Conservation (phyloP, 2,329 filamentous ascomycete species). For the Nemania sp. region DNA sequence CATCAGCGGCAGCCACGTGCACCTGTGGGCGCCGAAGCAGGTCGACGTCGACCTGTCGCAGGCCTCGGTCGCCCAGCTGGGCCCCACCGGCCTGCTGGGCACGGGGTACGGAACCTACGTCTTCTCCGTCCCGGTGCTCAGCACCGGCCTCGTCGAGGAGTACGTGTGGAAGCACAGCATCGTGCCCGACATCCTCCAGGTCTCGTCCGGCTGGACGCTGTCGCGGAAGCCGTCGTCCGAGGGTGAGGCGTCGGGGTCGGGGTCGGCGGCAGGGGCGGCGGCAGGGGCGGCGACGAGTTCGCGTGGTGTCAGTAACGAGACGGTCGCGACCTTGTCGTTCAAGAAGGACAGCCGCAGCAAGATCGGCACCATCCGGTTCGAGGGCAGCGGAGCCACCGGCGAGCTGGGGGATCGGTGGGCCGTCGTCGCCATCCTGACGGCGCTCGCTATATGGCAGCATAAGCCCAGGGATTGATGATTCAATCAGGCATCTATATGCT, state of each 20-base stretch:
- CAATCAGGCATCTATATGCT: too few species aligned
- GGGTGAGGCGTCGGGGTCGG: not conserved
- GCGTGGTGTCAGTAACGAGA: not conserved
- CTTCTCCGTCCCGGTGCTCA: not conserved
- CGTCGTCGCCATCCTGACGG: not conserved
- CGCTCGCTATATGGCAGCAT: not conserved
- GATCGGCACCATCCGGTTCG: not conserved
- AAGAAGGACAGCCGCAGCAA: constrained; percentile 1
- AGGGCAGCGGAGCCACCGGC: not conserved
- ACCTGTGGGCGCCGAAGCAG: not conserved
- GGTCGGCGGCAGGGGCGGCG: too few species aligned
- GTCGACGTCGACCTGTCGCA: not conserved
- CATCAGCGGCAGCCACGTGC: not conserved
- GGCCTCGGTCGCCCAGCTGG: not conserved
- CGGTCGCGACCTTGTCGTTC: not conserved
- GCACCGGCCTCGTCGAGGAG: not conserved
- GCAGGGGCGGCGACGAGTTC: too few species aligned
- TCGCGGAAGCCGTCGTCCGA: not conserved
- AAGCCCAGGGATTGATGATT: not conserved
- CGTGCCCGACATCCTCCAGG: not conserved
- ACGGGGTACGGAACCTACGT: not conserved
- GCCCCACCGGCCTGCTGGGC: not conserved
- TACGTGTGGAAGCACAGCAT: not conserved
- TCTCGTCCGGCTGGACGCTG: not conserved
- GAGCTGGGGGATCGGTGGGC: not conserved